Evolutionary conservation across 805 yeast genomes (phyloP).

Genomic region (Candida coleopterorum): DNA sequence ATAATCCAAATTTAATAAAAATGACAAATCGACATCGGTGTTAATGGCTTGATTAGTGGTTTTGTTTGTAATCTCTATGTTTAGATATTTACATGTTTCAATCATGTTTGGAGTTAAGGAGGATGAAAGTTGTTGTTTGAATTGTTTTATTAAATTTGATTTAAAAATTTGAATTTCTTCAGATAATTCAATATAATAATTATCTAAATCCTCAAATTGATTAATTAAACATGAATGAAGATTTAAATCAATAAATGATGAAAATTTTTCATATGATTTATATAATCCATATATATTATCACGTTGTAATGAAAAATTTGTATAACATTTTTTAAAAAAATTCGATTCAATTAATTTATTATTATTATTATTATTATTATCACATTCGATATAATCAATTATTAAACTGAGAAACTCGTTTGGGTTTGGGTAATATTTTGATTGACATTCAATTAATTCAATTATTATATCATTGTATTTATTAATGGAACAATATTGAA

Average conservation of each 20-base stretch:
- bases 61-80: conserved; percentile 2
- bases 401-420: conserved; percentile 22
- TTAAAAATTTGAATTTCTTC: conserved; percentile 20
- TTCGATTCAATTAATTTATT: conserved; percentile 24
- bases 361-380: conserved; percentile 12
- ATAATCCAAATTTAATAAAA: conserved; percentile 24
- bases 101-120: conserved; percentile 6
- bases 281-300: conserved; percentile 32
- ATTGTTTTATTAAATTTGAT: conserved; percentile 13
- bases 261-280: conserved; percentile 18
- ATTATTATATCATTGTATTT: conserved; percentile 28
- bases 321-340: conserved; percentile 23
- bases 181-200: conserved; percentile 29
- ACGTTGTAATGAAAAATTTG: conserved; percentile 19
- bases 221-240: conserved; percentile 27
- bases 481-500: conserved; percentile 24
- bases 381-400: conserved; percentile 6
- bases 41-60: neutral
- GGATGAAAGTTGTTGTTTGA: conserved; percentile 6
- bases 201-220: conserved; percentile 36
- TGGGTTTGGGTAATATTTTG: conserved; percentile 17
- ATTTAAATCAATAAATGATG: conserved; percentile 13
- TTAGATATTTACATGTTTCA: conserved; percentile 10
- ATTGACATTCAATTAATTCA: conserved; percentile 32
- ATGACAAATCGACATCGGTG: conserved; percentile 20